Evolutionary conservation across 2,329 filamentous ascomycete genomes (phyloP), one percentile per base, ranked within the genome.

Genomic region (Aspergillus pseudonomiae): DNA sequence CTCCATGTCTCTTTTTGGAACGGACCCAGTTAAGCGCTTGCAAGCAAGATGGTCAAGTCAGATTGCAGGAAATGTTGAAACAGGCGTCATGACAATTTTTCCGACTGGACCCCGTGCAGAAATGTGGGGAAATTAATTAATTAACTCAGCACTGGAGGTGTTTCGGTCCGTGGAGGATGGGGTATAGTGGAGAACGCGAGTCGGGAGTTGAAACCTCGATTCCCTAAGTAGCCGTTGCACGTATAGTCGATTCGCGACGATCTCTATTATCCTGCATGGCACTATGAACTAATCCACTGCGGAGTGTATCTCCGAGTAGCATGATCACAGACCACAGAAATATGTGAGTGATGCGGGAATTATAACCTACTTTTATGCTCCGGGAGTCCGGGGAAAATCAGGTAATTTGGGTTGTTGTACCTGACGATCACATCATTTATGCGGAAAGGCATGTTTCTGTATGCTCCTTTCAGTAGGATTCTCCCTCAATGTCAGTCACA

Each of bases 91-190:
- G 36, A 30, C 16, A 39, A n/a, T 48, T 26, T 24, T 39, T 43
- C 43, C 36, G 39, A 52, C 57, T 39, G 57, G 57, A 11, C 59
- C 39, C 28, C 16, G 41, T 36, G 36, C 52, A 59, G 43, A 32
- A 50, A 19, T 60, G 61, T 64, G 59, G 57, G 48, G 62, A 59
- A 32, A 32, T 28, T 39, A 52, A 24, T 57, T 62, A 61, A 66
- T 64, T 43, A 60, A 66, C 53, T 26, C 36, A 60, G n/a, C n/a
- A 60, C 60, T 64, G 46, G 39, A 63, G 62, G 54, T 16, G 64
- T 61, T 63, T 67, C 60, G 12, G 59, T 66, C 66, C 65, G 64
- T 67, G 65, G 63, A 59, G 45, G 16, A 66, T 66, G 30, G n/a
- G 66, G 55, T 55, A 48, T 63, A 55, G 61, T 60, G 63, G 50